Percentiles rank a stretch among this genome's conserved stretches.
Evolutionary conservation across 2,329 filamentous ascomycete genomes (phyloP).

Genomic region (Diaporthe ampelina): DNA sequence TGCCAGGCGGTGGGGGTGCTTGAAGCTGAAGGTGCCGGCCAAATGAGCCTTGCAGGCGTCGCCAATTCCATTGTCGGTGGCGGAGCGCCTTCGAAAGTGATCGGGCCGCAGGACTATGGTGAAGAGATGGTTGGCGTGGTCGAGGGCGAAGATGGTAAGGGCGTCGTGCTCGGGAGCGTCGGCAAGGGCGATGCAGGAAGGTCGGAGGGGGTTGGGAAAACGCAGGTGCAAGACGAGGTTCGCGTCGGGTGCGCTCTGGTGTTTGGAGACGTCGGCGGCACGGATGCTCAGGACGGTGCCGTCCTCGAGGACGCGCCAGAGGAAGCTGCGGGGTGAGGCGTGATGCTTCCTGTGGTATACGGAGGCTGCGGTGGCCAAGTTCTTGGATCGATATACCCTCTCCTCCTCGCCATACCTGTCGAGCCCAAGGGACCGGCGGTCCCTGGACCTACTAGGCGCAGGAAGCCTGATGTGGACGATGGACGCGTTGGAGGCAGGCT

Average conservation of each 20-base stretch:
- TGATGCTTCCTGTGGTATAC: conserved; percentile 87
- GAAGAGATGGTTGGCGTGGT: conserved; percentile 83
- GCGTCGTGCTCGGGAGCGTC: conserved; percentile 84
- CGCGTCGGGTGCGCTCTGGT: conserved; percentile 75
- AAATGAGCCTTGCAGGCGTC: conserved; percentile 83
- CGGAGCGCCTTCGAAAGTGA: conserved; percentile 79
- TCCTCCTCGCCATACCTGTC: conserved; percentile 73
- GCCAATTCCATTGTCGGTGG: conserved; percentile 79
- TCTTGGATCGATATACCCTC: conserved; percentile 77
- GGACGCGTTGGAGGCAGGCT: conserved; percentile 77
- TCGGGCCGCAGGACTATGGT: conserved; percentile 87
- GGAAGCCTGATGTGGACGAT: conserved; percentile 80
- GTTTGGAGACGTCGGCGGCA: conserved; percentile 83
- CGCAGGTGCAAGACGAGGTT: conserved; percentile 82
- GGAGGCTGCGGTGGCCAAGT: conserved; percentile 83
- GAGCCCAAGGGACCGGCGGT: conserved; percentile 54
- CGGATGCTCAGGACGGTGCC: conserved; percentile 86
- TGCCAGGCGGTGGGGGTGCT: conserved; percentile 84
- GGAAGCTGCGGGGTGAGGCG: conserved; percentile 84
- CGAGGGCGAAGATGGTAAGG: conserved; percentile 84
- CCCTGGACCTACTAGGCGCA: conserved; percentile 51
- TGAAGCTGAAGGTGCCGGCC: conserved; percentile 81
- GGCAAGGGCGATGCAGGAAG: conserved; percentile 84
- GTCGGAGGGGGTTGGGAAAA: conserved; percentile 80
- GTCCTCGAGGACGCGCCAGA: conserved; percentile 91